phyloP scores from a whole-genome alignment of 2,329 filamentous ascomycete genomes.

The Clarireedia hainanense region DNA sequence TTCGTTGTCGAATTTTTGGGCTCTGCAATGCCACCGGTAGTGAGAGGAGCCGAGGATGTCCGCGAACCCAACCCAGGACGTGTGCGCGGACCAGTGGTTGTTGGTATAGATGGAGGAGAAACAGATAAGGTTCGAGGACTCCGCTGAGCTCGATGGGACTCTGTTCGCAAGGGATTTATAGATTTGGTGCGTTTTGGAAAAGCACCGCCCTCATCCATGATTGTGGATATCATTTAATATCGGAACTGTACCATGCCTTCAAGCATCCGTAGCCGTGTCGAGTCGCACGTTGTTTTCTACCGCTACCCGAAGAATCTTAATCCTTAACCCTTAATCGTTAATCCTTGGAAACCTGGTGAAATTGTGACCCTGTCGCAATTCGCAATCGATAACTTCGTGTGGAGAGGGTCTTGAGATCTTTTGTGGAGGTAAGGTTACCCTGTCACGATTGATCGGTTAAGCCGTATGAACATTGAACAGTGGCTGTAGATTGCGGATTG shows the following conservation, averaged over 20 bases:
- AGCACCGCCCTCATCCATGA: constrained; percentile 15
- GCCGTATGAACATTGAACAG: constrained; percentile 9
- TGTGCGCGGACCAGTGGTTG: neutral
- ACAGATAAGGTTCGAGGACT: constrained; percentile 4
- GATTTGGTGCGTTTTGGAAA: constrained; percentile 10
- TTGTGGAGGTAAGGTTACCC: neutral
- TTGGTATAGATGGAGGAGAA: constrained; percentile 7
- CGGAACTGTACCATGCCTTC: neutral
- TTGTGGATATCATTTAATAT: constrained; percentile 1
- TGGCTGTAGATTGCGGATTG: constrained; percentile 1
- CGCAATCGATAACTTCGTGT: neutral
- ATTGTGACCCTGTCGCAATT: no score
- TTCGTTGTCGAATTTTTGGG: neutral
- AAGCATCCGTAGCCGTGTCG: neutral
- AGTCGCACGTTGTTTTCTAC: neutral
- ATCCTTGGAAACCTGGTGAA: neutral
- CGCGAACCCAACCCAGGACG: constrained; percentile 7
- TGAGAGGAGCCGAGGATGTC: constrained; percentile 7
- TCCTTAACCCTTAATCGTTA: neutral
- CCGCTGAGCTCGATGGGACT: constrained; percentile 4
- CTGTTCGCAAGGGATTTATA: constrained; percentile 5
- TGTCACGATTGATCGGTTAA: constrained; percentile 14
- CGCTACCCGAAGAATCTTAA: neutral
- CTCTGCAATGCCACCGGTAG: neutral
- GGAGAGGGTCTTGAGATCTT: constrained; percentile 2